These are phyloP conservation scores for Jatropha curcas DNA, from an alignment of 345 rosid species.

Conservation along the genomic window DNA sequence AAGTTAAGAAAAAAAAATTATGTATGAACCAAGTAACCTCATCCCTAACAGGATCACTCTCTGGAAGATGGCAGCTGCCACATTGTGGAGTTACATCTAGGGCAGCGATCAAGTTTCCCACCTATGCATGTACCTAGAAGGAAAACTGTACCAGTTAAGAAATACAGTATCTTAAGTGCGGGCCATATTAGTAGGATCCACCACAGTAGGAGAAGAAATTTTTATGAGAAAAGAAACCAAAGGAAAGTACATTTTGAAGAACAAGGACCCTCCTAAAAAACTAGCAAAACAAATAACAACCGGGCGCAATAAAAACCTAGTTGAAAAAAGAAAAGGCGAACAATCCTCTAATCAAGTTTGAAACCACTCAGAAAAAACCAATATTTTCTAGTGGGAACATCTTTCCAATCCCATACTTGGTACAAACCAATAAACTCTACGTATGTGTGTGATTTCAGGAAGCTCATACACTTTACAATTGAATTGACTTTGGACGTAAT, in stretches of 20 bases:
- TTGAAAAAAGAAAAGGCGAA: too few relatives aligned
- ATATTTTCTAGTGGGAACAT: too few relatives aligned
- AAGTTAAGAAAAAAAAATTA: conserved; percentile 10
- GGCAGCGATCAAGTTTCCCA: conserved; percentile 96
- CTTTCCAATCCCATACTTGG: too few relatives aligned
- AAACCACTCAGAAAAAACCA: too few relatives aligned
- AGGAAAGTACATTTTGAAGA: not conserved
- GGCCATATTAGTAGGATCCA: not conserved
- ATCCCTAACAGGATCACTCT: conserved; percentile 55
- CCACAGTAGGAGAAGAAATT: not conserved
- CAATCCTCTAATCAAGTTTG: too few relatives aligned
- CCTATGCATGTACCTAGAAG: conserved; percentile 68
- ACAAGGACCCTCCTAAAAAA: not conserved
- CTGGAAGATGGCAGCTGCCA: conserved; percentile 90
- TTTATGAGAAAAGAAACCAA: too few relatives aligned
- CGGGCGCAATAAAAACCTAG: too few relatives aligned
- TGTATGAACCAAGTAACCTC: conserved; percentile 54
- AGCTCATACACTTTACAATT: too few relatives aligned
- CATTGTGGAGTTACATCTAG: conserved; percentile 95
- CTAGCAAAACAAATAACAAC: too few relatives aligned
- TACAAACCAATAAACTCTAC: too few relatives aligned
- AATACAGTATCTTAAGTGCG: not conserved
- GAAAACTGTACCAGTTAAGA: not conserved
- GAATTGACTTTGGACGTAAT: too few relatives aligned
- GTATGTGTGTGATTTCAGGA: too few relatives aligned